Evolutionary conservation across 2,329 filamentous ascomycete genomes (phyloP).

Genomic region (Metarhizium robertsii): DNA sequence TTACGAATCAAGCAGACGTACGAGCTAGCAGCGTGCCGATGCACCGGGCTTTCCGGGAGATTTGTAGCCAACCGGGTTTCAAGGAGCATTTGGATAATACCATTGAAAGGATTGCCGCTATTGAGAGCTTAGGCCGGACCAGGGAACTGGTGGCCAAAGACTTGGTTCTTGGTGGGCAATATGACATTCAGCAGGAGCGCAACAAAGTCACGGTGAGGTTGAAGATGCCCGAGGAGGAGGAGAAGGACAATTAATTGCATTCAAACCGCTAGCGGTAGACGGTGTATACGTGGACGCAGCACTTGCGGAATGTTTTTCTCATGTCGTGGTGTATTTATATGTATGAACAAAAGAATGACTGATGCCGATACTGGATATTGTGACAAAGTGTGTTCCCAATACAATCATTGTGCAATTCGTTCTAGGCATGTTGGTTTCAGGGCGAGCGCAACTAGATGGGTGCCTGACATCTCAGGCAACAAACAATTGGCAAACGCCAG

Average conservation of each 20-base stretch:
- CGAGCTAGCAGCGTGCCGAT: slow-evolving; percentile 92
- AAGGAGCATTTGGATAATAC: slow-evolving; percentile 75
- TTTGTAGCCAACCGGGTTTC: slow-evolving; percentile 70
- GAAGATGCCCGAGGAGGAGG: slow-evolving; percentile 29
- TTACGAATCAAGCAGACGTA: slow-evolving; percentile 78
- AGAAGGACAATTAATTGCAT: neutral
- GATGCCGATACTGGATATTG: neutral
- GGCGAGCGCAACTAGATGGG: too few relatives aligned
- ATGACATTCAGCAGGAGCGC: slow-evolving; percentile 46
- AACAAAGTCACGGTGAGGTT: slow-evolving; percentile 33
- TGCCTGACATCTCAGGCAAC: slow-evolving; percentile 14
- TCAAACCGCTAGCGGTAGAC: slow-evolving; percentile 3
- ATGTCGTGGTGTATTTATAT: neutral
- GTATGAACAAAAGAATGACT: neutral
- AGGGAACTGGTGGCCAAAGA: slow-evolving; percentile 94
- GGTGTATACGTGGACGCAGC: neutral
- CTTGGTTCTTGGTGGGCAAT: slow-evolving; percentile 74
- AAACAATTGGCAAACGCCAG: neutral
- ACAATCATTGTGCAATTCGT: too few relatives aligned
- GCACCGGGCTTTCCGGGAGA: slow-evolving; percentile 82
- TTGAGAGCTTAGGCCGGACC: slow-evolving; percentile 89
- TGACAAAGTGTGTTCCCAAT: neutral
- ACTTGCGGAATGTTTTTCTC: neutral
- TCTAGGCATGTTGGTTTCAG: too few relatives aligned
- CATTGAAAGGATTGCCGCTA: slow-evolving; percentile 76